Evolutionary conservation across 306 rosid species (phyloP).

Genomic region (Fagus sylvatica): DNA sequence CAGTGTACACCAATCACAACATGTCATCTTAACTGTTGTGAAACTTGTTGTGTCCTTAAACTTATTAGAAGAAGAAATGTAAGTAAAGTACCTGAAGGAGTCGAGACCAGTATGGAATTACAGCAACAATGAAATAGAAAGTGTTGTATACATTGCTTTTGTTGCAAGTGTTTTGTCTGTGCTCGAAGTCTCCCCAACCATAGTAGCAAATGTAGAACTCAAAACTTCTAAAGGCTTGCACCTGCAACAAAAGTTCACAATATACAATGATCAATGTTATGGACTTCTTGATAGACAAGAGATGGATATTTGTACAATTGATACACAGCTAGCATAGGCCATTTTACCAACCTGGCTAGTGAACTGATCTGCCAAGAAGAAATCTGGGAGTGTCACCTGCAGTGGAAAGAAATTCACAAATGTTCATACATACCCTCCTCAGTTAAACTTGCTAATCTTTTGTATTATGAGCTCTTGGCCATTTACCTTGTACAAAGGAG

Average conservation of each 20-base stretch:
- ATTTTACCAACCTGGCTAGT: constrained; percentile 45
- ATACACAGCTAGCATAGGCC: no score
- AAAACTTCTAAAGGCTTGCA: constrained; percentile 65
- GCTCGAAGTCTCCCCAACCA: constrained; percentile 62
- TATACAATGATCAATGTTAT: no score
- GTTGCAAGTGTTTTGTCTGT: constrained; percentile 39
- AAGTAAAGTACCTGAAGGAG: constrained; percentile 51
- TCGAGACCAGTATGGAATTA: constrained; percentile 56
- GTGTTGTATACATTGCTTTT: constrained; percentile 24
- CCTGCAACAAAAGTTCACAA: constrained; percentile 5
- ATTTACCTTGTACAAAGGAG: constrained; percentile 65
- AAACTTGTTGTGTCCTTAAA: no score
- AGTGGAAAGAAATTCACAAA: neutral
- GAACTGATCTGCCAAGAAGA: constrained; percentile 75
- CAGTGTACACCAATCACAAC: no score
- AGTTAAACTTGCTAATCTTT: no score
- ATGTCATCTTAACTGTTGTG: no score
- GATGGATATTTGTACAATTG: no score
- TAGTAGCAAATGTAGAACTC: constrained; percentile 74
- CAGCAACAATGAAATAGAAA: constrained; percentile 53
- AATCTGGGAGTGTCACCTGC: constrained; percentile 76
- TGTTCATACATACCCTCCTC: neutral
- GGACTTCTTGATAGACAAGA: no score
- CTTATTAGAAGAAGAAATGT: neutral
- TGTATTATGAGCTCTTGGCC: neutral